Percentiles rank a stretch among this genome's conserved stretches.
These are phyloP conservation scores for Corylus avellana DNA, from an alignment of 306 rosid genomes.

Conservation along the genomic window DNA sequence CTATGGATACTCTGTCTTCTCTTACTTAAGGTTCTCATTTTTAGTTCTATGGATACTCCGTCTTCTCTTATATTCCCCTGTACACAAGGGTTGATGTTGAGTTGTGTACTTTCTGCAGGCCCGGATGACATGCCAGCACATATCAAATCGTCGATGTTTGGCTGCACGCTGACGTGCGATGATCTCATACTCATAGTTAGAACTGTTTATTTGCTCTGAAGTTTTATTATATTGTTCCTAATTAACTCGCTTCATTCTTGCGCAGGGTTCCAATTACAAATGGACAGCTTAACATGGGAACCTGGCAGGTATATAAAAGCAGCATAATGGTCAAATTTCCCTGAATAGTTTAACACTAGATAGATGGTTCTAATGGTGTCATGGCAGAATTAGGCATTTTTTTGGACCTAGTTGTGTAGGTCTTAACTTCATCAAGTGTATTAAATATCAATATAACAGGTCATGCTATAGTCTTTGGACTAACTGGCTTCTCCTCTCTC, in stretches of 20 bases:
- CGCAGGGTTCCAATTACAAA: conserved; percentile 83
- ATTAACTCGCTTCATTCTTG: conserved; percentile 26
- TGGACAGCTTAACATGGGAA: conserved; percentile 95
- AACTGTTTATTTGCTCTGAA: conserved; percentile 25
- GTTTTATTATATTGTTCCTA: conserved; percentile 1
- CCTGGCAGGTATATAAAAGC: conserved; percentile 79
- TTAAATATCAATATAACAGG: background rate
- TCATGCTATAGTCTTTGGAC: background rate
- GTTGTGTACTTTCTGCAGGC: conserved; percentile 55
- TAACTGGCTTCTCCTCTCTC: background rate
- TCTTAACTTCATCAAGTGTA: background rate
- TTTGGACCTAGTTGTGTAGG: background rate
- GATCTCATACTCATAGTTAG: conserved; percentile 17
- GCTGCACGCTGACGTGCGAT: conserved; percentile 72
- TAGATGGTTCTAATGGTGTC: background rate
- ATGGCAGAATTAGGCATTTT: background rate
- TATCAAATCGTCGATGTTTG: conserved; percentile 95
- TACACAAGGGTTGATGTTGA: background rate
- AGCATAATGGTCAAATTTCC: conserved; percentile 13
- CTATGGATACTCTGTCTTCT: background rate
- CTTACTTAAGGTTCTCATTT: background rate
- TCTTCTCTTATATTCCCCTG: background rate
- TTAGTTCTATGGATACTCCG: background rate
- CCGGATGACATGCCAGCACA: conserved; percentile 99
- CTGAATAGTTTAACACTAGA: background rate